Base-by-base conservation (phyloP, 2,329 filamentous ascomycete genomes). In the Amphichorda felina region DNA sequence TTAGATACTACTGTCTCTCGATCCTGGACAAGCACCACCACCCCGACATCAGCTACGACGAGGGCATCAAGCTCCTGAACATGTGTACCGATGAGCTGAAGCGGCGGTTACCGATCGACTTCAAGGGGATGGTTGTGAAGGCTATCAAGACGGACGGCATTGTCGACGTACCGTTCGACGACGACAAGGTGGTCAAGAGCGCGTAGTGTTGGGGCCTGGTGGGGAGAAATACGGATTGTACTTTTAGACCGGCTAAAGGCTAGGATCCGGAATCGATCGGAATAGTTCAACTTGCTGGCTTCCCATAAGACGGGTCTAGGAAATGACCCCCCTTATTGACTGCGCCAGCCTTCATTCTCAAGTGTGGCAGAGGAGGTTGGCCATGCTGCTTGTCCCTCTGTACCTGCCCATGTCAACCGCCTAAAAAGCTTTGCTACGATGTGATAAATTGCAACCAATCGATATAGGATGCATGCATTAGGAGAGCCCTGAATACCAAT, bases 21-120 rank as follows among this genome's bases (percentile, higher is more conserved):
- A 93, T 94, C 48, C 77, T 98, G 35, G 91, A 98, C 67, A 98
- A 98, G 70, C 91, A 98, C 60, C 91, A 98, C 59, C 84, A 95
- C 54, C 89, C 91, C 33, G 82, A 95, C 54, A 96, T 98, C 60
- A 75, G 73, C 41, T 78, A 91, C 37, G 87, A 82, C 43, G 75
- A 94, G 59, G 91, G 91, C 38, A 75, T 94, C 64, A 91, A 94
- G 70, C 77, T 98, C 43, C 68, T 98, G 51, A 80, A 76, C 50
- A 82, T 95, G 79, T 98, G 91, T 66, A 91, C 85, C 47, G 88
- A 96, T 59, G 91, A 98, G 70, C 67, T 98, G 56, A 94, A 95
- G 75, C 79, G 91, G 58, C 77, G 93, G 62, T 75, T 98, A 70
- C 91, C 91, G 40, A 88, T 98, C 55, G 91, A 98, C 60, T 98